Evolutionary conservation across 164 flowering plant species (phyloP).

Genomic region (Piper betle): DNA sequence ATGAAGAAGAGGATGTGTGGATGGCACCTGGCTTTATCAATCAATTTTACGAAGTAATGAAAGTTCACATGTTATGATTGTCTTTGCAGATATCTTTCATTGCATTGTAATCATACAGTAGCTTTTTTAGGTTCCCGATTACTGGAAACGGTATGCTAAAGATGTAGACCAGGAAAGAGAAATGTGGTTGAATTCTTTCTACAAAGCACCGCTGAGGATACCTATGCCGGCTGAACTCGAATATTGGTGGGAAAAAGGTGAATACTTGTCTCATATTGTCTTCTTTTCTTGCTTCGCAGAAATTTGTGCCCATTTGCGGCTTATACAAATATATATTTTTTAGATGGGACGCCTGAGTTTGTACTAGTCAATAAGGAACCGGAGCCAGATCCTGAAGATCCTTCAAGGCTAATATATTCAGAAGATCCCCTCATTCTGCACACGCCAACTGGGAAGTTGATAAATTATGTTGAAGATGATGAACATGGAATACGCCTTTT

Average conservation of each 20-base stretch:
- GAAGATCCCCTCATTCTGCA: slow-evolving; percentile 83
- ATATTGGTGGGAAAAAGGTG: slow-evolving; percentile 86
- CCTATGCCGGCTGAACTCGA: slow-evolving; percentile 98
- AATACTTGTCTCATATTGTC: not conserved
- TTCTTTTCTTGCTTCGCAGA: not conserved
- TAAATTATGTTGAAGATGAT: slow-evolving; percentile 74
- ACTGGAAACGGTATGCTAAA: slow-evolving; percentile 66
- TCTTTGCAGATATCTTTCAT: not conserved
- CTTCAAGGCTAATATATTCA: slow-evolving; percentile 45
- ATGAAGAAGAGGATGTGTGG: slow-evolving; percentile 92
- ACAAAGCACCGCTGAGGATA: slow-evolving; percentile 73
- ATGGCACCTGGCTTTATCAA: slow-evolving; percentile 97
- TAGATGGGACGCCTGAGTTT: slow-evolving; percentile 68
- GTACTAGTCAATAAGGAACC: slow-evolving; percentile 68
- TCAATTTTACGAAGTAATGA: slow-evolving; percentile 73
- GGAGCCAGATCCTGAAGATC: slow-evolving; percentile 72
- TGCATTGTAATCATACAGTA: not conserved
- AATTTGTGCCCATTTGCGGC: not conserved
- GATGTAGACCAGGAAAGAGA: slow-evolving; percentile 88
- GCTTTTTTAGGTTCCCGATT: slow-evolving; percentile 68
- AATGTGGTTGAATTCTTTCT: slow-evolving; percentile 95
- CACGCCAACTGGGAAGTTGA: slow-evolving; percentile 52
- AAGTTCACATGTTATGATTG: not conserved
- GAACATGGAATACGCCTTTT: slow-evolving; percentile 64
- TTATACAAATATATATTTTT: not conserved